These are phyloP conservation scores for Argentina anserina DNA, from an alignment of 306 rosid species.

Conservation along the genomic window DNA sequence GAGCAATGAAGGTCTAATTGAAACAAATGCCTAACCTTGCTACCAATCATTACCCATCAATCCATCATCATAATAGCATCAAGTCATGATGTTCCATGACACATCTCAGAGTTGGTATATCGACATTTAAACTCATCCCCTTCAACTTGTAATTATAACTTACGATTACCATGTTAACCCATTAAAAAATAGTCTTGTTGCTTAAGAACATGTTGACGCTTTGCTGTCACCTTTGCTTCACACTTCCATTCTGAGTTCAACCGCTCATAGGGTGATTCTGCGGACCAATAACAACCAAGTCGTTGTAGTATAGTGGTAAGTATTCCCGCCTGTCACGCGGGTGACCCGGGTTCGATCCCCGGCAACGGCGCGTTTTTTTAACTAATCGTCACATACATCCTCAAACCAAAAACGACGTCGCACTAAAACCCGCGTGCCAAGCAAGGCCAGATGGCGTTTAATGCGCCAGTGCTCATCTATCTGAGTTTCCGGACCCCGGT, in stretches of 20 bases:
- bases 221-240: too few relatives aligned
- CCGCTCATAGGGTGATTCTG: too few relatives aligned
- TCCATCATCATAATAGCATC: not conserved
- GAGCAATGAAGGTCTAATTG: too few relatives aligned
- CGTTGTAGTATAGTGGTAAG: conserved; percentile 10
- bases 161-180: too few relatives aligned
- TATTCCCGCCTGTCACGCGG: conserved; percentile 7
- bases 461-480: conserved; percentile 40
- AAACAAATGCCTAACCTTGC: not conserved
- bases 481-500: conserved; percentile 28
- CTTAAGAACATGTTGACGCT: too few relatives aligned
- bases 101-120: not conserved
- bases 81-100: not conserved
- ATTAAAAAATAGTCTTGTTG: too few relatives aligned
- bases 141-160: too few relatives aligned
- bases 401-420: not conserved
- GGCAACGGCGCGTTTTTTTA: not conserved
- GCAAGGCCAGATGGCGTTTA: conserved; percentile 56
- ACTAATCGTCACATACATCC: rapidly evolving
- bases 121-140: not conserved
- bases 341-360: conserved; percentile 11
- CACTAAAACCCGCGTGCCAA: too few relatives aligned
- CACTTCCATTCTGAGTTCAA: too few relatives aligned
- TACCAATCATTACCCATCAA: not conserved
- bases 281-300: not conserved